phyloP scores from a whole-genome alignment of 192 early-diverging fungal species.

The Glomus cerebriforme region DNA sequence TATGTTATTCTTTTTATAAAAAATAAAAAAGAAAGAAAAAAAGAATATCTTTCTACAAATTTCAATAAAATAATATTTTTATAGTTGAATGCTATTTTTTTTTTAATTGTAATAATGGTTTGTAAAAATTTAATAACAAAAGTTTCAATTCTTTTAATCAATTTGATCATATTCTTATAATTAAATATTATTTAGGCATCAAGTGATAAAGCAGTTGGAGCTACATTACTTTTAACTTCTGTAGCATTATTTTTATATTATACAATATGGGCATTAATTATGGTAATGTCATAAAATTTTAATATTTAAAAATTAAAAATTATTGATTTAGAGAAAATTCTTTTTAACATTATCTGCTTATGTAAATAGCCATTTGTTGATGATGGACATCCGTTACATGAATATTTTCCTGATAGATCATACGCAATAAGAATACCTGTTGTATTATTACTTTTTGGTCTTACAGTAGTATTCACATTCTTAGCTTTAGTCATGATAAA shows the following conservation, averaged over 20 bases:
- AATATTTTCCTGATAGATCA: conserved; percentile 78
- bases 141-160: too few relatives aligned
- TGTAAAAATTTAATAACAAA: too few relatives aligned
- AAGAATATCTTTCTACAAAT: too few relatives aligned
- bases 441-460: conserved; percentile 74
- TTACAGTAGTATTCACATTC: conserved; percentile 77
- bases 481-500: conserved; percentile 85
- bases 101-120: too few relatives aligned
- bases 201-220: conserved; percentile 79
- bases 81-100: too few relatives aligned
- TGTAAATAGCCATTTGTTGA: conserved; percentile 77
- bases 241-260: conserved; percentile 84
- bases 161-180: too few relatives aligned
- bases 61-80: too few relatives aligned
- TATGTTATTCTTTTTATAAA: too few relatives aligned
- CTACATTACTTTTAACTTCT: conserved; percentile 66
- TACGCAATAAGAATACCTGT: conserved; percentile 90
- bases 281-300: conserved; percentile 52
- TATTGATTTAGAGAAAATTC: neutral
- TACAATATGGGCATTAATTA: conserved; percentile 85
- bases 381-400: conserved; percentile 68
- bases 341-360: neutral
- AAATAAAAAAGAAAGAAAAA: too few relatives aligned
- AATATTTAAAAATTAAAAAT: neutral
- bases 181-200: neutral